Evolutionary conservation across 768 basidiomycete species (phyloP).

Genomic region (Hortiboletus campestris): DNA sequence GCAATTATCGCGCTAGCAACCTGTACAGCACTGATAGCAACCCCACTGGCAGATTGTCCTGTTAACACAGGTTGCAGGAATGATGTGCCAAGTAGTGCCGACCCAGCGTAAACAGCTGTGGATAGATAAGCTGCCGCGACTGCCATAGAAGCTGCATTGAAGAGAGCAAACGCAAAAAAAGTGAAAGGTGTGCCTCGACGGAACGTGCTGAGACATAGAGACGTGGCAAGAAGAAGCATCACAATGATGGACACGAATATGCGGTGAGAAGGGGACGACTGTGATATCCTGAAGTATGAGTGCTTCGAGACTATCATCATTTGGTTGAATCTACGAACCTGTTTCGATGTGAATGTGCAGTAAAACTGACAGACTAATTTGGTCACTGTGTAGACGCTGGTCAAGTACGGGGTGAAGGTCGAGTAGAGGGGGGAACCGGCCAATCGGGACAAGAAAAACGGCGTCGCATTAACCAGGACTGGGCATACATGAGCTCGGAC

Average conservation of each 20-base stretch:
- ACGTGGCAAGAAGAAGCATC: background rate
- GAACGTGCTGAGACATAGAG: background rate
- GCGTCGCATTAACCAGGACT: background rate
- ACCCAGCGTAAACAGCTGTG: background rate
- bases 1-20: background rate
- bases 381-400: background rate
- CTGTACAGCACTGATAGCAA: background rate
- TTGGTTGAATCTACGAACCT: background rate
- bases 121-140: background rate
- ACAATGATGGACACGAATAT: background rate
- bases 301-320: background rate
- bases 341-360: background rate
- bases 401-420: background rate
- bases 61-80: background rate
- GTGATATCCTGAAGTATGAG: background rate
- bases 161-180: background rate
- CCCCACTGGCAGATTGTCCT: background rate
- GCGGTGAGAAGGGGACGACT: background rate
- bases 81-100: background rate
- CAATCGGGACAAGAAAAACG: slow-evolving; percentile 4
- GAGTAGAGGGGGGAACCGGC: background rate
- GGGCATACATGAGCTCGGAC: background rate
- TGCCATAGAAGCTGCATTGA: background rate
- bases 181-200: background rate
- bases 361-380: background rate